These are phyloP conservation scores for Eutrema heterophyllum DNA, from an alignment of 345 rosid genomes.

Conservation along the genomic window DNA sequence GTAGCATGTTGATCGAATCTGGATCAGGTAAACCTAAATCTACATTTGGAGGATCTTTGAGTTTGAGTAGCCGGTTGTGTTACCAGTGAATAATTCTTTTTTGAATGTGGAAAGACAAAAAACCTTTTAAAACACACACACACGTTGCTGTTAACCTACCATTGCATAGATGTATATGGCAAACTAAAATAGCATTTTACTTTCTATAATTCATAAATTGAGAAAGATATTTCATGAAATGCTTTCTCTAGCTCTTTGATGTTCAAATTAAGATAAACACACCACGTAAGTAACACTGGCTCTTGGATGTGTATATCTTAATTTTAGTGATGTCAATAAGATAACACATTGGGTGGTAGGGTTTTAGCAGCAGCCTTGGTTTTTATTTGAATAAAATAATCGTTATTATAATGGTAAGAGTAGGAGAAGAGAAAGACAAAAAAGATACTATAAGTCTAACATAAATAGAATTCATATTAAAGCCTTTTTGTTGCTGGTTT, in stretches of 20 bases:
- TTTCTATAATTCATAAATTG: not conserved
- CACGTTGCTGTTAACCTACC: not conserved
- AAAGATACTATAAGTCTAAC: not conserved
- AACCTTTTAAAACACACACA: not conserved
- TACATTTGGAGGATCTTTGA: not conserved
- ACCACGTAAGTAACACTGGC: conserved; percentile 17
- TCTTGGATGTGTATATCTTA: not conserved
- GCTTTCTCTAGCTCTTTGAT: not conserved
- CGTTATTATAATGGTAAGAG: not conserved
- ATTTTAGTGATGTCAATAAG: conserved; percentile 20
- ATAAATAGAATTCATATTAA: not conserved
- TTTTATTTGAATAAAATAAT: not conserved
- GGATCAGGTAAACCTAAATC: not conserved
- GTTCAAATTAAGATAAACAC: conserved; percentile 17
- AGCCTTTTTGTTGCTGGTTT: conserved; percentile 28
- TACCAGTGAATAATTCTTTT: not conserved
- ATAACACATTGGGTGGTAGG: conserved; percentile 18
- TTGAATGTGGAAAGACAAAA: not conserved
- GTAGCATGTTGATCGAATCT: not conserved
- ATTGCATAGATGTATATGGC: not conserved
- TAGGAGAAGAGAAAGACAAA: conserved; percentile 20
- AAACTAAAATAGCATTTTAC: not conserved
- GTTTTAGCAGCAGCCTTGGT: conserved; percentile 12
- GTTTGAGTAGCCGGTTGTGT: not conserved
- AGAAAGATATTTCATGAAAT: not conserved